phyloP scores from a whole-genome alignment of 768 basidiomycete species.

The Cyathus striatus region DNA sequence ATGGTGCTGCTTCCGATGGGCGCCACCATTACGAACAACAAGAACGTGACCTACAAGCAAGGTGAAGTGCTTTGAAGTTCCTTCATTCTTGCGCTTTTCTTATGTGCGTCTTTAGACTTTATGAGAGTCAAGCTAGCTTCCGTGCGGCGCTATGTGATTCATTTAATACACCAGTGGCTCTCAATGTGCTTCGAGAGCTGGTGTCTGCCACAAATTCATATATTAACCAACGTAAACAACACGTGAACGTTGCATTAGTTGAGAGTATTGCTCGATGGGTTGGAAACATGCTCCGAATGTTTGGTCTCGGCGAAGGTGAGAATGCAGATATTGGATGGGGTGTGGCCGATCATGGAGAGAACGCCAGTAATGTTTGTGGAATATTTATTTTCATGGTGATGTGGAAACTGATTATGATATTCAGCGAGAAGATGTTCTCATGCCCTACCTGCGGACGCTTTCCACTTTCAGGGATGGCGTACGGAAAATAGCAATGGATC shows the following conservation, averaged over 20 bases:
- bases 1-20: conserved; percentile 48
- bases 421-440: conserved; percentile 79
- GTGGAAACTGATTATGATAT: conserved; percentile 5
- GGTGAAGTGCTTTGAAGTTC: conserved; percentile 33
- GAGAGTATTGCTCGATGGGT: conserved; percentile 65
- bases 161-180: conserved; percentile 88
- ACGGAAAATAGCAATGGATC: conserved; percentile 73
- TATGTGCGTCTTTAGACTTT: conserved; percentile 44
- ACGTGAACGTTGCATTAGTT: conserved; percentile 58
- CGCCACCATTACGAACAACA: conserved; percentile 58
- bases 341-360: conserved; percentile 42
- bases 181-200: conserved; percentile 72
- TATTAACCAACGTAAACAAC: conserved; percentile 60
- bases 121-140: conserved; percentile 73
- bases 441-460: conserved; percentile 83
- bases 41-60: conserved; percentile 65
- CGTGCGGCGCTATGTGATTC: conserved; percentile 90
- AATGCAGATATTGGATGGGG: conserved; percentile 83
- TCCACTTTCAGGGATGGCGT: conserved; percentile 92
- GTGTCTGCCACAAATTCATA: conserved; percentile 87
- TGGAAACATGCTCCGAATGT: conserved; percentile 69
- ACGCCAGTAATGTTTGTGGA: conserved; percentile 46
- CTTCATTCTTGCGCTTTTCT: conserved; percentile 2
- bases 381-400: conserved; percentile 4
- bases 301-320: conserved; percentile 74